Evolutionary conservation across 2,329 filamentous ascomycete species (phyloP).

Genomic region (Acrodontium crateriforme): DNA sequence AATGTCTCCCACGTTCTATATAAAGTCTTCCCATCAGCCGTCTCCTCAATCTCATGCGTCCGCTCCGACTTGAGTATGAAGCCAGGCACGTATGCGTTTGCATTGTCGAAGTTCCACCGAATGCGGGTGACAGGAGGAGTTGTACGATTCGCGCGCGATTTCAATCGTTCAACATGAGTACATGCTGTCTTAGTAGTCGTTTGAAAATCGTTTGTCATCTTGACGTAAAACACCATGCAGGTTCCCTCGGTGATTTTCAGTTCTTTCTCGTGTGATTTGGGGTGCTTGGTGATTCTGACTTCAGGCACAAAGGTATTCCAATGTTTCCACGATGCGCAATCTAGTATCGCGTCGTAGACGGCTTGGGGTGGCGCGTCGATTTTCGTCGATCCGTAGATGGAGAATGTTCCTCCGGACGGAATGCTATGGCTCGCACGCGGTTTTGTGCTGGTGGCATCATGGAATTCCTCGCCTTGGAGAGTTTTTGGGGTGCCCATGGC

Average conservation of each 20-base stretch:
- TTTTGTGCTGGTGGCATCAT: constrained; percentile 12
- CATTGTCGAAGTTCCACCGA: constrained; percentile 20
- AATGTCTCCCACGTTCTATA: constrained; percentile 34
- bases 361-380: constrained; percentile 28
- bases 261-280: constrained; percentile 11
- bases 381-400: constrained; percentile 18
- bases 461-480: constrained; percentile 14
- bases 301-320: constrained; percentile 36
- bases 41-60: constrained; percentile 33
- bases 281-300: constrained; percentile 32
- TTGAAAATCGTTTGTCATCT: constrained; percentile 23
- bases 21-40: constrained; percentile 20
- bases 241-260: constrained; percentile 25
- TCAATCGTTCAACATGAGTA: constrained; percentile 21
- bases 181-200: constrained; percentile 22
- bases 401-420: constrained; percentile 20
- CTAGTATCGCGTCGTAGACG: constrained; percentile 31
- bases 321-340: constrained; percentile 31
- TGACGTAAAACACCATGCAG: constrained; percentile 30
- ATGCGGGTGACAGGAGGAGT: constrained; percentile 15
- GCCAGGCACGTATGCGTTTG: constrained; percentile 13
- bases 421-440: constrained; percentile 17
- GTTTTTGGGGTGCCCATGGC: not conserved
- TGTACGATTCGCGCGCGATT: constrained; percentile 8
- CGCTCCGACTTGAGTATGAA: constrained; percentile 30